Evolutionary conservation across 2,329 filamentous ascomycete species (phyloP), one percentile per base, ranked within the genome.

Genomic region (Phoma sp.): DNA sequence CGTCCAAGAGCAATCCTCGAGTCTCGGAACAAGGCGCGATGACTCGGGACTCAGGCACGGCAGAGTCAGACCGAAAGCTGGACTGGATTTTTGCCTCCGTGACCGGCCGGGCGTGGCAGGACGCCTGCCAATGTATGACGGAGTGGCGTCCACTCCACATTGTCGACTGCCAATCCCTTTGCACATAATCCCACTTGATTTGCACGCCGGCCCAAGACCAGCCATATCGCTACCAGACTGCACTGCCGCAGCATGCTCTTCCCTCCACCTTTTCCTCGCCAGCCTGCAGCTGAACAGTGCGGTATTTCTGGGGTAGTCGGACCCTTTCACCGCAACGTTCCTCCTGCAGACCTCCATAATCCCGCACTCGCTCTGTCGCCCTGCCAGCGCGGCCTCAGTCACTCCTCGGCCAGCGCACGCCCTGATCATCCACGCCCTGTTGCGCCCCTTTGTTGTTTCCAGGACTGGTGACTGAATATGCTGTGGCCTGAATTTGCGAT

Each of bases 401-500:
- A 29, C 26, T 18, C 21, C 26, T 37, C 20, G 28, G 17, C 18
- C 40, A 40, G 18, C 33, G 7, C 29, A 23, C 33, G 25, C 23
- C 26, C 18, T 25, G 33, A n/a, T 25, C 29, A n/a, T 43, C 40
- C 21, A 45, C 28, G 33, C 28, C 20, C 7, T 9, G 26, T 39
- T 17, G 40, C 48, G 28, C 21, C 21, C 47, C 32, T 42, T 18
- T 36, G 40, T 12, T 18, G 11, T 25, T 34, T 17, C 26, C 32
- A 14, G 42, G 34, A 34, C 45, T 54, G 56, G 42, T 53, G 52
- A 53, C 54, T 57, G 61, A 70, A 58, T 54, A 70, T 68, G 66
- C 59, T 53, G 53, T 60, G 56, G 56, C 58, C 47, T 53, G 49
- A 58, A 37, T 42, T 50, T 29, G 55, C 39, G 42, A 49, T 62